phyloP scores from a whole-genome alignment of 2,329 filamentous ascomycete species.

The Calonectria henricotiae region DNA sequence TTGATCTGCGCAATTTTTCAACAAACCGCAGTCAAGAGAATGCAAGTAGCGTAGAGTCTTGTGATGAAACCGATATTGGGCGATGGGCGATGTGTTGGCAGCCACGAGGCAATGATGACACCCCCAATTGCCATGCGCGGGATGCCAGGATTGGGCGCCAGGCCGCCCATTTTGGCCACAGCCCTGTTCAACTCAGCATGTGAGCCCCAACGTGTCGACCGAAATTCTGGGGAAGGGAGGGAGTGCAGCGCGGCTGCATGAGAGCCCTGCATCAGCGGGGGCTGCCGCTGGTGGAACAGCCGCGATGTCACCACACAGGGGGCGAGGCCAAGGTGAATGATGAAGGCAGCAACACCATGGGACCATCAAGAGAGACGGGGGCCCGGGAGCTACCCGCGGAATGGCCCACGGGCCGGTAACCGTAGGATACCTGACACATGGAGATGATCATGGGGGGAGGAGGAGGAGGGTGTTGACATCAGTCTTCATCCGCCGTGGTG shows the following conservation, averaged over 20 bases:
- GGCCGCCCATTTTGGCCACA: constrained; percentile 7
- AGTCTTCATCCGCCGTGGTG: constrained; percentile 30
- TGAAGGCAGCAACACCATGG: constrained; percentile 21
- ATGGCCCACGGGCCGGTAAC: constrained; percentile 25
- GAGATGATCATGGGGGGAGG: constrained; percentile 28
- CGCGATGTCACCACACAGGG: constrained; percentile 11
- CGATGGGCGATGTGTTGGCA: constrained; percentile 32
- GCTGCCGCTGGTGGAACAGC: constrained; percentile 19
- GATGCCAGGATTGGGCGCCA: constrained; percentile 24
- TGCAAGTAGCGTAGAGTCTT: constrained; percentile 15
- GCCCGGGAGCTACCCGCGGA: constrained; percentile 26
- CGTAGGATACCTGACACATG: constrained; percentile 35
- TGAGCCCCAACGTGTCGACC: constrained; percentile 16
- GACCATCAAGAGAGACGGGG: not conserved
- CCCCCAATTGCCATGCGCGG: constrained; percentile 13
- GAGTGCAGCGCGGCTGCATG: constrained; percentile 30
- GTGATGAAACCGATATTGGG: constrained; percentile 26
- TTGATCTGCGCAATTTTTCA: constrained; percentile 21
- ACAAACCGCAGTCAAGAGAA: constrained; percentile 25
- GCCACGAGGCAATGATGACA: constrained; percentile 29
- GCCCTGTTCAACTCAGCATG: constrained; percentile 22
- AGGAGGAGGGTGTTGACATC: not conserved
- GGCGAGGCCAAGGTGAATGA: not conserved
- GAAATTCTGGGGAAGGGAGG: constrained; percentile 24
- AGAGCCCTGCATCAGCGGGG: constrained; percentile 16